Evolutionary conservation across 108 stramenopile species (phyloP).

Genomic region (Pseudonitzschia delicatissima): DNA sequence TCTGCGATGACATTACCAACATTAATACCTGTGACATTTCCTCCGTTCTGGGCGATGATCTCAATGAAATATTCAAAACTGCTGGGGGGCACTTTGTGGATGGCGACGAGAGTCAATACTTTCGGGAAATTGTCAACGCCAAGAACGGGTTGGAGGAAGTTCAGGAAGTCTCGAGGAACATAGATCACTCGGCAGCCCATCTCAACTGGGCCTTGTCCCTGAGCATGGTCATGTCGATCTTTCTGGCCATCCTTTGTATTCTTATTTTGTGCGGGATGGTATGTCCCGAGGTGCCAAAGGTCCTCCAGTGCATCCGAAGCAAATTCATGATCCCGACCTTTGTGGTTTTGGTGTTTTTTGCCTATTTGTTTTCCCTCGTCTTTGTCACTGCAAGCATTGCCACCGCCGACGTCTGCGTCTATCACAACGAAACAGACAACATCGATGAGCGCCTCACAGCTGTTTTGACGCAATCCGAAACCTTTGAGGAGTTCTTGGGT

Average conservation of each 20-base stretch:
- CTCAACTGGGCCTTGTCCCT: conserved; percentile 21
- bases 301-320: conserved; percentile 11
- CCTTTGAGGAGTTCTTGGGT: background rate
- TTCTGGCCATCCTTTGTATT: conserved; percentile 14
- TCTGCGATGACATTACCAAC: conserved; percentile 20
- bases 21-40: conserved; percentile 17
- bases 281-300: background rate
- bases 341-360: conserved; percentile 16
- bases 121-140: conserved; percentile 17
- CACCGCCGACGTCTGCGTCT: conserved; percentile 24
- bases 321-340: conserved; percentile 14
- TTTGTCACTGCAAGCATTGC: conserved; percentile 26
- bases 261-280: conserved; percentile 17
- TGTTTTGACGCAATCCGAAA: background rate
- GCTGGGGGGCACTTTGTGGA: conserved; percentile 17
- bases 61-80: conserved; percentile 4
- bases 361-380: conserved; percentile 24
- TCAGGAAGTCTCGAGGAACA: background rate
- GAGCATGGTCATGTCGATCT: conserved; percentile 12
- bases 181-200: conserved; percentile 2
- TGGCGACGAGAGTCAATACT: conserved; percentile 7
- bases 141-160: conserved; percentile 16
- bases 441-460: conserved; percentile 5
- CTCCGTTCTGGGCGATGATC: background rate
- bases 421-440: background rate